These are phyloP conservation scores for Claviceps humidiphila DNA, from an alignment of 2,329 filamentous ascomycete genomes.

Conservation along the genomic window DNA sequence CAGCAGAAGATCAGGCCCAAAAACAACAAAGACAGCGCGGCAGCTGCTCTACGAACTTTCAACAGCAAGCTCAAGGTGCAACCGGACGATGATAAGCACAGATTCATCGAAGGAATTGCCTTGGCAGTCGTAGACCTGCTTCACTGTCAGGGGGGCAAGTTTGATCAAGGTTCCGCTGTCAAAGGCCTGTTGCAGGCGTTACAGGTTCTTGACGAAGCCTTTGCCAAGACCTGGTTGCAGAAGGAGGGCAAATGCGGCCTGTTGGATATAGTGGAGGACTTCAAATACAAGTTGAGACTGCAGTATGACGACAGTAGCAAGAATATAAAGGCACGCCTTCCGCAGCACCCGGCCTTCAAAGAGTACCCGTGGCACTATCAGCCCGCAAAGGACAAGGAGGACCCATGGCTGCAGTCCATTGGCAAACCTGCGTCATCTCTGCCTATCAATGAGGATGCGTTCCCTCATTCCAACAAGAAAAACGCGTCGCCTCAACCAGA, in stretches of 20 bases:
- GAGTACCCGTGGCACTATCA: no score
- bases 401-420: background rate
- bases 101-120: conserved; percentile 5
- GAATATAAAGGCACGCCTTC: no score
- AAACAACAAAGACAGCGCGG: background rate
- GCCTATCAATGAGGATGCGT: no score
- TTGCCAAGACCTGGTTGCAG: background rate
- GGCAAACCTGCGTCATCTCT: background rate
- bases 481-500: no score
- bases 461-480: no score
- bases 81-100: conserved; percentile 3
- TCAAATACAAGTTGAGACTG: conserved; percentile 3
- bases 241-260: background rate
- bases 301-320: background rate
- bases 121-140: conserved; percentile 4
- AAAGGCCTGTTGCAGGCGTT: conserved; percentile 1
- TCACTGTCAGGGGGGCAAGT: background rate
- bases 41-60: background rate
- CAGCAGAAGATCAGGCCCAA: background rate
- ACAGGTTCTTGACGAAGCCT: conserved; percentile 3
- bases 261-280: conserved; percentile 7
- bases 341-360: no score
- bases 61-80: conserved; percentile 1
- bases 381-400: no score
- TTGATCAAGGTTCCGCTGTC: conserved; percentile 3